Percentiles rank a stretch among this genome's conserved stretches.
Conservation (phyloP, 2,329 filamentous ascomycete species). For the Dactylellina haptotyla region DNA sequence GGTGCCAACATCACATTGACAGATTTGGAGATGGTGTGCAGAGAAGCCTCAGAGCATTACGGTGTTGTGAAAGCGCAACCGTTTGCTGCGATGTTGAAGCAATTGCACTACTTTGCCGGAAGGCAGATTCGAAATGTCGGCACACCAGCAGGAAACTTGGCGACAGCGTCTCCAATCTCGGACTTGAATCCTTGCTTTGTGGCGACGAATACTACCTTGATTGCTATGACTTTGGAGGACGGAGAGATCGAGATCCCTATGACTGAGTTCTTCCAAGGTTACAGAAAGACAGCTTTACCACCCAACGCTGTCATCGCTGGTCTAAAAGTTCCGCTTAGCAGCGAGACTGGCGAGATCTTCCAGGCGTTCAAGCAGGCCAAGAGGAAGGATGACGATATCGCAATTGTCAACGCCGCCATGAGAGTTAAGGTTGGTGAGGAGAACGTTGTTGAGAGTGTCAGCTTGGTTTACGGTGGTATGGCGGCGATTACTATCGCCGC, state of each 20-base stretch:
- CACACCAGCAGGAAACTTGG: conserved; percentile 91
- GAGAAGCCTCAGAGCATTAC: conserved; percentile 81
- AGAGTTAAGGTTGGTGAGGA: conserved; percentile 76
- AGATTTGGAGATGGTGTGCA: conserved; percentile 85
- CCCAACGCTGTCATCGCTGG: conserved; percentile 84
- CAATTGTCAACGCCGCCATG: conserved; percentile 90
- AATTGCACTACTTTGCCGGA: conserved; percentile 93
- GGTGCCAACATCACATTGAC: conserved; percentile 93
- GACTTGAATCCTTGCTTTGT: conserved; percentile 95
- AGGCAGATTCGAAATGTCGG: conserved; percentile 97
- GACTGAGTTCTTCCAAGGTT: conserved; percentile 90
- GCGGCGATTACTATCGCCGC: conserved; percentile 90
- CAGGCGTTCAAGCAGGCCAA: conserved; percentile 96
- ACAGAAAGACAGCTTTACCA: conserved; percentile 82
- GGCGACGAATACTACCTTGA: conserved; percentile 80
- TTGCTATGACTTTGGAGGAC: conserved; percentile 76
- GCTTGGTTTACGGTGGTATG: conserved; percentile 94
- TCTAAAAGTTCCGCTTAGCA: conserved; percentile 82
- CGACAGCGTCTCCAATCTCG: conserved; percentile 93
- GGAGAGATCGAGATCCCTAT: conserved; percentile 87
- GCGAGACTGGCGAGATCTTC: conserved; percentile 81
- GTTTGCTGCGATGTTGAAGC: conserved; percentile 90
- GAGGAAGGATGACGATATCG: conserved; percentile 97
- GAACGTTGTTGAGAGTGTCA: conserved; percentile 76
- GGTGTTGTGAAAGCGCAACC: conserved; percentile 77